These are phyloP conservation scores for Bjerkandera adusta DNA, from an alignment of 1,284 basidiomycete genomes.

Conservation along the genomic window DNA sequence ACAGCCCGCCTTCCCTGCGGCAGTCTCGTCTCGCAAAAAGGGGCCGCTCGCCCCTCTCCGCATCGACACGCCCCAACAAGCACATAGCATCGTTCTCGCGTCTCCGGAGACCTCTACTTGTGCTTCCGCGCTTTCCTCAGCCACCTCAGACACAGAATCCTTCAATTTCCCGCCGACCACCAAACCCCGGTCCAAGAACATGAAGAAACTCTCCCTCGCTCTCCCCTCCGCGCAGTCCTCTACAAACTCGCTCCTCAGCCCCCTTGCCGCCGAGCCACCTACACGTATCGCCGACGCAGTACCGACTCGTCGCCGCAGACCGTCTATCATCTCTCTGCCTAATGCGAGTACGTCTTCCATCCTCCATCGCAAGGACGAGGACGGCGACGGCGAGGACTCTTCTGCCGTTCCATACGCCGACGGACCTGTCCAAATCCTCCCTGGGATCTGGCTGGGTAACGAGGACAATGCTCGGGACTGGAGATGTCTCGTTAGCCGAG, in stretches of 20 bases:
- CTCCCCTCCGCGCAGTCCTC: conserved; percentile 63
- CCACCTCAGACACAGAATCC: conserved; percentile 50
- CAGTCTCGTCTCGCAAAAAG: conserved; percentile 44
- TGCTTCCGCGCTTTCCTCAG: conserved; percentile 48
- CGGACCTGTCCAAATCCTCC: conserved; percentile 88
- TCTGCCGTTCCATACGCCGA: conserved; percentile 73
- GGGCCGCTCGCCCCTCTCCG: conserved; percentile 56
- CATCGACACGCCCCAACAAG: conserved; percentile 52
- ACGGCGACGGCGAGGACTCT: conserved; percentile 39
- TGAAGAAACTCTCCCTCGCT: conserved; percentile 73
- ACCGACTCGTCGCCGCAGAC: conserved; percentile 44
- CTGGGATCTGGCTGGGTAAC: conserved; percentile 89
- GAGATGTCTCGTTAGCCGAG: conserved; percentile 63
- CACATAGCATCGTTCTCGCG: conserved; percentile 47
- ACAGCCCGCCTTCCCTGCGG: conserved; percentile 25
- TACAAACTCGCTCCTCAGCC: conserved; percentile 43
- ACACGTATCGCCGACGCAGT: conserved; percentile 25
- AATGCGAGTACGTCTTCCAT: conserved; percentile 42
- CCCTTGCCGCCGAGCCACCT: conserved; percentile 26
- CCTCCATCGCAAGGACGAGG: conserved; percentile 67
- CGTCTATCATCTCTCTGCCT: conserved; percentile 67
- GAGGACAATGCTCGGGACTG: conserved; percentile 91
- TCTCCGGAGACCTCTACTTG: conserved; percentile 44
- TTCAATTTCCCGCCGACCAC: conserved; percentile 40
- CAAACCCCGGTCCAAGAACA: conserved; percentile 44